Evolutionary conservation across 2,329 filamentous ascomycete species (phyloP).

Genomic region (Epichloe typhina): DNA sequence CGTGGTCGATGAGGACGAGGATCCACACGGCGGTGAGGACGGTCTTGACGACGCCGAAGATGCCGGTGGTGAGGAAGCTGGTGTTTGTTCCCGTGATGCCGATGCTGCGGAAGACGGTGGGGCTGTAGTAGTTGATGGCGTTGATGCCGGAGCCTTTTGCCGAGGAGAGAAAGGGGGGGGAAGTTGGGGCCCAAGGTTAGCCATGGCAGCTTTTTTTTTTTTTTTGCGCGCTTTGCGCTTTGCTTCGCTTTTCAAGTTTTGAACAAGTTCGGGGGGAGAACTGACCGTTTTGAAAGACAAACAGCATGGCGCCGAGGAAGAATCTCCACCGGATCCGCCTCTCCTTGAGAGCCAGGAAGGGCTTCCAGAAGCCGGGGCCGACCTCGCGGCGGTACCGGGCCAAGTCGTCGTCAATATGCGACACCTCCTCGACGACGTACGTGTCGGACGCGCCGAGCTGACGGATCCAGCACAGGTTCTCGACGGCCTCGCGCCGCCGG

Average conservation of each 20-base stretch:
- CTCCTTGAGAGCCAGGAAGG: conserved; percentile 45
- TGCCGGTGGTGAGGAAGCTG: conserved; percentile 17
- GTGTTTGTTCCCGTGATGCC: conserved; percentile 13
- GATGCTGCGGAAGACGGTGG: conserved; percentile 17
- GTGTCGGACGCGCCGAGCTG: conserved; percentile 40
- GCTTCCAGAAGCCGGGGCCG: conserved; percentile 63
- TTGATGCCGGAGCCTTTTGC: conserved; percentile 15
- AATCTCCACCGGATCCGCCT: conserved; percentile 55
- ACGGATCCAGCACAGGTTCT: conserved; percentile 51
- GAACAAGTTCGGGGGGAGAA: too few relatives aligned
- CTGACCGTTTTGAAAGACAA: conserved; percentile 64
- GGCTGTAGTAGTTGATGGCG: conserved; percentile 19
- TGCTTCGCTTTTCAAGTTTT: too few relatives aligned
- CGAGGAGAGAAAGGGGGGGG: not conserved
- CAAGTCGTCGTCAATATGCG: conserved; percentile 55
- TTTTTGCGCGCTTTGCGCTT: too few relatives aligned
- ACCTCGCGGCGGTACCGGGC: conserved; percentile 50
- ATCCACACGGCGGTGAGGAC: conserved; percentile 30
- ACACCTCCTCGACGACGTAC: conserved; percentile 63
- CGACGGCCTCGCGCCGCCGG: conserved; percentile 43
- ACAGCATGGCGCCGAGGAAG: conserved; percentile 59
- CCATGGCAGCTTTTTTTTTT: not conserved
- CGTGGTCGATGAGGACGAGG: conserved; percentile 15
- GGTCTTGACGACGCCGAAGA: conserved; percentile 17
- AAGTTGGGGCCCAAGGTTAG: too few relatives aligned